These are phyloP conservation scores for Alternaria angustiovoidea DNA, from an alignment of 2,329 filamentous ascomycete species.

Conservation along the genomic window DNA sequence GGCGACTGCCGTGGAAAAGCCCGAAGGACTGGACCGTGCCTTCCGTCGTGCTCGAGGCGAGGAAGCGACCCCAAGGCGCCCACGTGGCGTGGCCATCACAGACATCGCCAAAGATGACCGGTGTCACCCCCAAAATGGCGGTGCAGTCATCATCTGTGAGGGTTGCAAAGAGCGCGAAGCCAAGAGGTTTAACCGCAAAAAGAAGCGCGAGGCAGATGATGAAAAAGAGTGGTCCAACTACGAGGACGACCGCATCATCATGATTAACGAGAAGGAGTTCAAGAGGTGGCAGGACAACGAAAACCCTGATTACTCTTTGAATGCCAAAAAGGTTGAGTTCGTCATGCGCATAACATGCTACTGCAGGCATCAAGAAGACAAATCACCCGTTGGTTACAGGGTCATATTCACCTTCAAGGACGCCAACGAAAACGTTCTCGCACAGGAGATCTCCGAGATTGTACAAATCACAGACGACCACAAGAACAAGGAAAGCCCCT, in stretches of 20 bases:
- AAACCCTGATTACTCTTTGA: constrained; percentile 27
- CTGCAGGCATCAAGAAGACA: constrained; percentile 93
- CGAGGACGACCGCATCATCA: constrained; percentile 54
- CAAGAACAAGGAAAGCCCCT: constrained; percentile 66
- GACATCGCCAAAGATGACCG: constrained; percentile 66
- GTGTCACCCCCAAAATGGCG: constrained; percentile 81
- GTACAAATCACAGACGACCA: constrained; percentile 99
- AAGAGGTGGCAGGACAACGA: constrained; percentile 44
- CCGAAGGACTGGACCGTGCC: constrained; percentile 71
- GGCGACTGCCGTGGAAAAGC: constrained; percentile 86
- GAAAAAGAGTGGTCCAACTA: constrained; percentile 78
- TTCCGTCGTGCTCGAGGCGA: constrained; percentile 65
- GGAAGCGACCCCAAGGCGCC: constrained; percentile 49
- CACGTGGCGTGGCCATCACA: constrained; percentile 51
- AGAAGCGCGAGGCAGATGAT: constrained; percentile 86
- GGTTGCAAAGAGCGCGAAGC: constrained; percentile 93
- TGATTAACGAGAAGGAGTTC: constrained; percentile 51
- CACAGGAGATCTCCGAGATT: constrained; percentile 77
- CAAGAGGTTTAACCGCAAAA: constrained; percentile 90
- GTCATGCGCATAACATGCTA: constrained; percentile 98
- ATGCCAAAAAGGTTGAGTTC: constrained; percentile 77
- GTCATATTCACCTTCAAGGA: constrained; percentile 97
- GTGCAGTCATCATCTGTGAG: constrained; percentile 89
- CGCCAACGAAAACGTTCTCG: constrained; percentile 75
- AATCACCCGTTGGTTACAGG: constrained; percentile 75